Conservation (phyloP, 1,284 basidiomycete species). For the Rhodofomes roseus region DNA sequence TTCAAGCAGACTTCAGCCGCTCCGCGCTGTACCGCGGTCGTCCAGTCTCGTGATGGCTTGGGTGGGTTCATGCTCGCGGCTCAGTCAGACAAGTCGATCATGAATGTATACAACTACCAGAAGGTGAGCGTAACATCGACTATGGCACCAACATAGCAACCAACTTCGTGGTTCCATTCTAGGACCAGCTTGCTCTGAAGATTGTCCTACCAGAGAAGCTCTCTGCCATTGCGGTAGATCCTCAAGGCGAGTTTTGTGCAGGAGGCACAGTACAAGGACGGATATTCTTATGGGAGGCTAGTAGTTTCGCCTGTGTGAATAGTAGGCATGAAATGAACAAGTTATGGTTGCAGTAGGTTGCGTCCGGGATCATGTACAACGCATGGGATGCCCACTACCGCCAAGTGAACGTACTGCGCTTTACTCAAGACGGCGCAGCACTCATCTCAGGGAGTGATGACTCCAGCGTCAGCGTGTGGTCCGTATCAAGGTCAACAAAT, state of each 20-base stretch:
- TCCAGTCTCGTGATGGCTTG: conserved; percentile 60
- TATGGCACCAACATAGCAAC: not conserved
- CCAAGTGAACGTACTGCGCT: conserved; percentile 76
- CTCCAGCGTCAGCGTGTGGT: conserved; percentile 86
- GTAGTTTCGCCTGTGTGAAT: conserved; percentile 22
- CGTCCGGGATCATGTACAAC: conserved; percentile 85
- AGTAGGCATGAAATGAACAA: conserved; percentile 13
- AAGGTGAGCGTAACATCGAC: conserved; percentile 45
- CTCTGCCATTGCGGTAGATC: conserved; percentile 74
- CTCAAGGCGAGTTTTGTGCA: conserved; percentile 73
- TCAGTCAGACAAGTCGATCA: conserved; percentile 75
- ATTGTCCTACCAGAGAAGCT: conserved; percentile 89
- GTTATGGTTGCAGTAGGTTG: conserved; percentile 50
- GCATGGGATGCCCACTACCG: conserved; percentile 97
- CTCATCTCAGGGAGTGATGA: conserved; percentile 89
- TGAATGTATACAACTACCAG: conserved; percentile 83
- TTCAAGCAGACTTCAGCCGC: conserved; percentile 73
- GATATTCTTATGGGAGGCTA: conserved; percentile 93
- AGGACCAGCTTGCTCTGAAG: conserved; percentile 88
- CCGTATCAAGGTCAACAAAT: conserved; percentile 60
- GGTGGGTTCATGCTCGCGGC: conserved; percentile 76
- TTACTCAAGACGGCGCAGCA: conserved; percentile 78
- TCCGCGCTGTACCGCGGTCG: conserved; percentile 53
- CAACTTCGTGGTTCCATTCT: conserved; percentile 3
- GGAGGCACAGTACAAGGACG: conserved; percentile 87